Conservation (phyloP, 2,329 filamentous ascomycete genomes). For the Aureobasidium uvarum region DNA sequence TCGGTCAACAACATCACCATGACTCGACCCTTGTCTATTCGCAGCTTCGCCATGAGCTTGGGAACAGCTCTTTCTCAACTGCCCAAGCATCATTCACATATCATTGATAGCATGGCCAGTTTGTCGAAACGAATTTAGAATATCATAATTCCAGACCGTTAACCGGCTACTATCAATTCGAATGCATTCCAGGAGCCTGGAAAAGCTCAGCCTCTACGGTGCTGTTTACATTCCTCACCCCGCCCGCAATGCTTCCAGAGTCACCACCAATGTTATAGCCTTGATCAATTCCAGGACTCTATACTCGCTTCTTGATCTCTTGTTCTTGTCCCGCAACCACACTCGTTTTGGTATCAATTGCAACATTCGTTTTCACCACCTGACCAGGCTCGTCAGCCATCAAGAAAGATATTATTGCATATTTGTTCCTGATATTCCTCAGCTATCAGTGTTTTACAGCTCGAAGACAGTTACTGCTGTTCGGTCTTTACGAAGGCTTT, state of each 20-base stretch:
- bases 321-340: background rate
- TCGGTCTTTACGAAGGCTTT: background rate
- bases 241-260: background rate
- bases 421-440: no score
- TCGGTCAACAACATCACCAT: background rate
- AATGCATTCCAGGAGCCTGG: conserved; percentile 18
- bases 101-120: no score
- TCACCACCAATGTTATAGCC: background rate
- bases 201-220: background rate
- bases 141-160: background rate
- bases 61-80: background rate
- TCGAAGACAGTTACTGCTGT: background rate
- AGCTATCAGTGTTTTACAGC: no score
- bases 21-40: background rate
- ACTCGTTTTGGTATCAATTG: background rate
- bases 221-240: conserved; percentile 25
- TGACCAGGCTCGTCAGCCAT: background rate
- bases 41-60: background rate
- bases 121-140: background rate
- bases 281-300: no score
- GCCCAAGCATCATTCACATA: background rate
- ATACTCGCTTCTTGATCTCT: no score
- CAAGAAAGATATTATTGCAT: no score
- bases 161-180: background rate
- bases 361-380: background rate